Evolutionary conservation across 2,329 filamentous ascomycete species (phyloP).

Genomic region (Aspergillus unguis): DNA sequence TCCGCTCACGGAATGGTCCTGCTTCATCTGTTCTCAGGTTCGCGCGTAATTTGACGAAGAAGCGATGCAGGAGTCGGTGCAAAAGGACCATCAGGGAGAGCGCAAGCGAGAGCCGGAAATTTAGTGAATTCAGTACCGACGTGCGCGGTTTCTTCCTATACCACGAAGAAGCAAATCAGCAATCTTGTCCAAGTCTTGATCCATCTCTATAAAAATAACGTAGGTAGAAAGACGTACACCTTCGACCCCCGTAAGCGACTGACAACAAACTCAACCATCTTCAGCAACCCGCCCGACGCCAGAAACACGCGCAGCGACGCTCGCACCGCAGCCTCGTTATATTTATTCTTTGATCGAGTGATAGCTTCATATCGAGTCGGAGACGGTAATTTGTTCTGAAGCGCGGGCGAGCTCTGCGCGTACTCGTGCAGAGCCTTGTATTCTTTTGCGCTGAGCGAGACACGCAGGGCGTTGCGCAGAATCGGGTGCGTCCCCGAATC

Average conservation of each 20-base stretch:
- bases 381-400: conserved; percentile 53
- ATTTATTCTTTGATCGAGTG: conserved; percentile 56
- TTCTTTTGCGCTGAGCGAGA: conserved; percentile 78
- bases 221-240: conserved; percentile 25
- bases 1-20: conserved; percentile 74
- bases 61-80: conserved; percentile 85
- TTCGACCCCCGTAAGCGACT: conserved; percentile 21
- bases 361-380: conserved; percentile 53
- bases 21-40: conserved; percentile 79
- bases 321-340: conserved; percentile 67
- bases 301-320: conserved; percentile 70
- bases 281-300: conserved; percentile 60
- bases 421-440: conserved; percentile 83
- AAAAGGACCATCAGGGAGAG: conserved; percentile 82
- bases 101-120: conserved; percentile 74
- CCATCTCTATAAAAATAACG: neutral
- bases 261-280: conserved; percentile 56
- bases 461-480: conserved; percentile 79
- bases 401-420: conserved; percentile 61
- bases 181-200: neutral
- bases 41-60: conserved; percentile 74
- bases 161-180: neutral
- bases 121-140: conserved; percentile 55
- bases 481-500: conserved; percentile 59
- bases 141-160: conserved; percentile 36